phyloP scores from a whole-genome alignment of 768 basidiomycete genomes.

The Pisolithus sp. region DNA sequence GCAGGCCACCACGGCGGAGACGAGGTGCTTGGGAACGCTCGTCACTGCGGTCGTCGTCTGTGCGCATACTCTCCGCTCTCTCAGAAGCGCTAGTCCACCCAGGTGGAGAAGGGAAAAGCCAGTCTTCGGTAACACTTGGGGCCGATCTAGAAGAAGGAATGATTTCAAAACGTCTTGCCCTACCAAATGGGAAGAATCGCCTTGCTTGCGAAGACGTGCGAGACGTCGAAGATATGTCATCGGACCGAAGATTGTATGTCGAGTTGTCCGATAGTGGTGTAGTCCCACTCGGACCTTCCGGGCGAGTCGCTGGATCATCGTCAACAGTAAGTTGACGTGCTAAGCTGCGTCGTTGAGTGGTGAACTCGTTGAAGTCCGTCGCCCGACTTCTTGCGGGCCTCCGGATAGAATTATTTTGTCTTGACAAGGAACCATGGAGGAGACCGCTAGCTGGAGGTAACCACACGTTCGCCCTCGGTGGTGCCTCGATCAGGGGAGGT shows the following conservation, averaged over 20 bases:
- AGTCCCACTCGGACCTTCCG: slow-evolving; percentile 6
- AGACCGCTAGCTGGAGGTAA: slow-evolving; percentile 18
- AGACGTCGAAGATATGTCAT: background rate
- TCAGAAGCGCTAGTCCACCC: slow-evolving; percentile 15
- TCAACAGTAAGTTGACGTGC: slow-evolving; percentile 30
- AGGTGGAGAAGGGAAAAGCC: slow-evolving; percentile 25
- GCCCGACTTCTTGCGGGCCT: slow-evolving; percentile 49
- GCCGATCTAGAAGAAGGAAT: slow-evolving; percentile 27
- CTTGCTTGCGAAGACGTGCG: slow-evolving; percentile 27
- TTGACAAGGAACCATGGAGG: slow-evolving; percentile 33
- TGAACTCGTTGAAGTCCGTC: slow-evolving; percentile 70
- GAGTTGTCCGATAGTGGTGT: background rate
- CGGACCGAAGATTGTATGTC: slow-evolving; percentile 3
- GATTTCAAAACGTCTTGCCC: slow-evolving; percentile 37
- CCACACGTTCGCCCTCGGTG: slow-evolving; percentile 16
- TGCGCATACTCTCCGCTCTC: slow-evolving; percentile 8
- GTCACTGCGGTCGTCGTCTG: slow-evolving; percentile 27
- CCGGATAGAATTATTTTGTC: slow-evolving; percentile 56
- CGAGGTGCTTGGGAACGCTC: slow-evolving; percentile 41
- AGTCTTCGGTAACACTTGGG: slow-evolving; percentile 25
- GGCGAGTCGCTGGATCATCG: slow-evolving; percentile 14
- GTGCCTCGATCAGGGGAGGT: slow-evolving; percentile 23
- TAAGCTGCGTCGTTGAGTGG: slow-evolving; percentile 53
- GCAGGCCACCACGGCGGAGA: slow-evolving; percentile 60
- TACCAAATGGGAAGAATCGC: slow-evolving; percentile 53